Conservation (phyloP, 257 asterid genomes). For the Oldenlandia corymbosa region DNA sequence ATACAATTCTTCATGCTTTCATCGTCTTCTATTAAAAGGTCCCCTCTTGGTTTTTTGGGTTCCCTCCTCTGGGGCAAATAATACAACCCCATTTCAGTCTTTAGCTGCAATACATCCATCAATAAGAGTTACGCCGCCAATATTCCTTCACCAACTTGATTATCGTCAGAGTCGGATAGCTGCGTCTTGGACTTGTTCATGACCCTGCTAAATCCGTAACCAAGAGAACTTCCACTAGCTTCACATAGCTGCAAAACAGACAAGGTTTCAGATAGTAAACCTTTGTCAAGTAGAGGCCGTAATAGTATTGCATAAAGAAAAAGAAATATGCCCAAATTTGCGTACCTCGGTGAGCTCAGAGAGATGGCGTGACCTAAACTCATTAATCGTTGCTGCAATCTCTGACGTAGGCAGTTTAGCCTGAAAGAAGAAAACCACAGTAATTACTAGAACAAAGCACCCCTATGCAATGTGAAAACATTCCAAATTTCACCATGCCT, state of each 20-base stretch:
- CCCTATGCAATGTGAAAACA: no score
- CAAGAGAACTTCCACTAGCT: constrained; percentile 88
- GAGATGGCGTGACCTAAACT: constrained; percentile 94
- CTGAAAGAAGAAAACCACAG: constrained; percentile 39
- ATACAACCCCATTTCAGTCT: constrained; percentile 10
- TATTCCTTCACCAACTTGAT: constrained; percentile 60
- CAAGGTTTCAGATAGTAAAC: not conserved
- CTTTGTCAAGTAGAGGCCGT: no score
- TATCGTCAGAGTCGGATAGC: constrained; percentile 61
- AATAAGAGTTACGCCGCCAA: constrained; percentile 39
- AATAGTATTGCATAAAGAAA: not conserved
- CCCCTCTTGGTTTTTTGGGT: not conserved
- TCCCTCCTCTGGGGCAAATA: constrained; percentile 1
- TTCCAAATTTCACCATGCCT: no score
- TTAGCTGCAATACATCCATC: constrained; percentile 2
- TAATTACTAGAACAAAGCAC: no score
- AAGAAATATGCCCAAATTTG: not conserved
- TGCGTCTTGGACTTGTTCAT: constrained; percentile 57
- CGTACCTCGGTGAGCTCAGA: constrained; percentile 95
- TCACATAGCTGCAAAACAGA: constrained; percentile 55
- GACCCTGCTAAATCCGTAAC: constrained; percentile 73
- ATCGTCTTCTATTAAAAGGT: not conserved
- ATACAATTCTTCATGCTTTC: constrained; percentile 21
- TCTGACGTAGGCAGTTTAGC: constrained; percentile 88
- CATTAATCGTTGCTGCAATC: constrained; percentile 89